Base-by-base conservation (phyloP, 371 early-diverging fungal genomes). In the Zopfochytrium polystomum region DNA sequence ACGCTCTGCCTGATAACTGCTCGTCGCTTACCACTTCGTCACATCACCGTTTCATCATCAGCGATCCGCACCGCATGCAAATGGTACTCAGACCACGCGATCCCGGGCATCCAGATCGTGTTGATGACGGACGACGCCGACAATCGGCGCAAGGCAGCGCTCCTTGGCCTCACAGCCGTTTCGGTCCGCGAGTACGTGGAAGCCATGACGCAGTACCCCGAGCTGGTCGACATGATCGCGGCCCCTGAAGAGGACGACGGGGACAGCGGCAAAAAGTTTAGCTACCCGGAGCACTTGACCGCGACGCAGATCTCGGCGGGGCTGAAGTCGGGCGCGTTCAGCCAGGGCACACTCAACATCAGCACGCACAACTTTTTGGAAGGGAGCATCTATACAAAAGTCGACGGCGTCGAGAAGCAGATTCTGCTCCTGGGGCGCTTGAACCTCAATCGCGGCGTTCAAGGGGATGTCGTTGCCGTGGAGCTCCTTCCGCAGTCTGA, bases 381-480 rank as follows among this genome's bases (percentile, higher is more conserved):
- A 81, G 94, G 91, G 11, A 84, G 87, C 13, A 82, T 96, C 18
- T 78, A 81, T 44, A 85, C 89, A 1, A 81, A 80, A 44, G 80
- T 91, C 2, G 82, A 90, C 52, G 92, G 90, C 38, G 82, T 81
- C 52, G 85, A 86, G 42, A 75, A 72, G 27, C 83, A 83, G 0
- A 78, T 98, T 23, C 80, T 85, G 58, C 86, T 98, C 44, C 54
- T 88, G 1, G 97, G 97, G 32, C 83, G 95, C 3, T 75, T 77
- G 44, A 67, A 90, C 63, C 78, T 96, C 79, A 98, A 96, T 66
- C 87, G 98, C 26, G 90, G 87, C 44, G 82, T 95, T 23, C 90
- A 96, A 50, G 97, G 95, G 15, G 97, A 96, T 72, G 76, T 80
- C 23, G 86, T 96, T 18, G 96, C 88, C 15, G 87, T 96, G 1